Base-by-base conservation (phyloP, 371 early-diverging fungal species). In the Haplosporangium sp. region DNA sequence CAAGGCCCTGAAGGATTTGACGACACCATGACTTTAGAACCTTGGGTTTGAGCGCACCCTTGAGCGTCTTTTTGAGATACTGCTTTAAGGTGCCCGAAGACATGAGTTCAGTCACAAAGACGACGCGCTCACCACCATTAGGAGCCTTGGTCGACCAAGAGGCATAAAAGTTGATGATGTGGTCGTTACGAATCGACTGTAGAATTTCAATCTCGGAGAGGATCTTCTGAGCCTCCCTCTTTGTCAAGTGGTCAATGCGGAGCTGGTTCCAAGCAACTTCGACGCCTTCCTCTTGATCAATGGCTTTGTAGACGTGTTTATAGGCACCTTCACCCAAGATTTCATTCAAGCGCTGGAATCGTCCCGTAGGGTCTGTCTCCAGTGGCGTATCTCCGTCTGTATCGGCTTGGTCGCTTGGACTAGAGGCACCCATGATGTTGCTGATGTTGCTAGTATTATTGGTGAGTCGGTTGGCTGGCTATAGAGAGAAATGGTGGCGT, bases 81-180 rank as follows among this genome's bases (percentile, higher is more conserved):
- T 86, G 85, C 74, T 94, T 91, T 56, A 93, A 81, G 4, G 95
- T 96, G 23, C 97, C 97, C 1, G 93, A 92, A 2, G 95, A 94
- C 96, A 97, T 97, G 61, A 96, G 85, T 73, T 97, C 98, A 6
- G 98, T 97, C 48, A 97, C 92, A 77, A 96, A 96, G 46, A 89
- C 87, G 72, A 96, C 90, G 57, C 86, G 81, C 59, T 94, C 93
- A 54, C 89, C 86, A 36, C 91, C 86, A 67, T 86, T 82, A 55
- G 85, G 83, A 47, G 83, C 79, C 43, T 77, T 83, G 65, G 79
- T 85, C 54, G 77, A 83, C 92, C 93, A 92, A 13, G 90, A 88
- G 50, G 89, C 86, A 69, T 87, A 88, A 64, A 95, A 89, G 62
- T 90, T 90, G 81, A 97, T 95, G 58, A 97, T 94, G 81, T 95